Conservation (phyloP, 2,329 filamentous ascomycete genomes). For the Escovopsis sp. region DNA sequence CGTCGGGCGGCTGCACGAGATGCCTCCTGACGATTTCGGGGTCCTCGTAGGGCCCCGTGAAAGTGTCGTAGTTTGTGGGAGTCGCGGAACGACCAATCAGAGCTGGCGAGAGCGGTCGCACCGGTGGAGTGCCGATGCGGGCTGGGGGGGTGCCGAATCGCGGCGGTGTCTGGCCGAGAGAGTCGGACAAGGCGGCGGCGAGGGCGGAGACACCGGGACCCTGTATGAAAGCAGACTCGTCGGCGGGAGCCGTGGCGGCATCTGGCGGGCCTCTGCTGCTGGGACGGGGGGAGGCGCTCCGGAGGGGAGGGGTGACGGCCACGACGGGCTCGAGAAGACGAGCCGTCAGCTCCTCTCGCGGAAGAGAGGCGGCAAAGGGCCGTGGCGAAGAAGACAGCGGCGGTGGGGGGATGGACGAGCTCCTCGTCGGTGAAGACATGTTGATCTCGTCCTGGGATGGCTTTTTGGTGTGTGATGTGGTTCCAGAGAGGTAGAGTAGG, state of each 20-base stretch:
- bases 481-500: too few relatives aligned
- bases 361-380: slow-evolving; percentile 35
- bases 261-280: slow-evolving; percentile 8
- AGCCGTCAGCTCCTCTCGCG: slow-evolving; percentile 45
- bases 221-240: slow-evolving; percentile 46
- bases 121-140: slow-evolving; percentile 42
- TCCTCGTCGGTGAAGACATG: slow-evolving; percentile 24
- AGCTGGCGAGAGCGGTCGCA: slow-evolving; percentile 19
- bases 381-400: slow-evolving; percentile 34
- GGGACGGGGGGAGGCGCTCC: slow-evolving; percentile 18
- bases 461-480: too few relatives aligned
- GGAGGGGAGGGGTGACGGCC: slow-evolving; percentile 24
- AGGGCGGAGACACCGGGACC: slow-evolving; percentile 79
- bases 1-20: slow-evolving; percentile 54
- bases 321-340: slow-evolving; percentile 44
- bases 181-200: slow-evolving; percentile 71
- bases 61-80: slow-evolving; percentile 71
- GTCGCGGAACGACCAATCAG: slow-evolving; percentile 32
- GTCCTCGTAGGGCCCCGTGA: slow-evolving; percentile 63
- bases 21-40: slow-evolving; percentile 85
- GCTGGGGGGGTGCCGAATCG: slow-evolving; percentile 52
- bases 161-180: slow-evolving; percentile 54
- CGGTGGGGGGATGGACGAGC: slow-evolving; percentile 14
- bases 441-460: not conserved
- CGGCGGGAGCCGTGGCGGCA: slow-evolving; percentile 46